A percentile compares a stretch with the other conserved stretches of the same genome.
phyloP scores from a whole-genome alignment of 306 rosid species.

The Fagus sylvatica region DNA sequence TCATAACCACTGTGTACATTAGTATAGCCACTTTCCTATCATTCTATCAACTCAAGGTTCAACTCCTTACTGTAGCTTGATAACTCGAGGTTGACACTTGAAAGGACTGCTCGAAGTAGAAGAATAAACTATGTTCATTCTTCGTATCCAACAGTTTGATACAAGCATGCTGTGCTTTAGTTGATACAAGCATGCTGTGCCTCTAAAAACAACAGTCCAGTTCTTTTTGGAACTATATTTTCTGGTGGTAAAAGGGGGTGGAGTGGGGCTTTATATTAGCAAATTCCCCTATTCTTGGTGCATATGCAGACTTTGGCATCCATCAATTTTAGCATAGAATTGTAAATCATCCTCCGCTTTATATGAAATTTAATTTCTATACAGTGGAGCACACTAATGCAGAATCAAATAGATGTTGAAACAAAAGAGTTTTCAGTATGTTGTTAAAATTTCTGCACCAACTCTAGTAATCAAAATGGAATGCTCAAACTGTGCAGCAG shows the following conservation, averaged over 20 bases:
- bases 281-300: neutral
- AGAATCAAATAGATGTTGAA: constrained; percentile 17
- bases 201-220: too few relatives aligned
- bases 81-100: neutral
- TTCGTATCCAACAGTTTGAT: neutral
- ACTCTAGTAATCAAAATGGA: constrained; percentile 86
- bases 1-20: neutral
- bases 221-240: too few relatives aligned
- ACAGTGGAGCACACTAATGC: neutral
- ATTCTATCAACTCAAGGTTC: neutral
- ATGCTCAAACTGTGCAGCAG: constrained; percentile 97
- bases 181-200: neutral
- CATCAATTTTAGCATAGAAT: neutral
- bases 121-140: neutral
- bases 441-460: constrained; percentile 89
- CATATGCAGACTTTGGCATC: neutral
- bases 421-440: constrained; percentile 18
- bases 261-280: neutral
- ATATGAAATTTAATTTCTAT: neutral
- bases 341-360: neutral
- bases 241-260: neutral
- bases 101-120: neutral
- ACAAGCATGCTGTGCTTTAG: neutral
- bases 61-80: neutral
- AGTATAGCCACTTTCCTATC: neutral